phyloP scores from a whole-genome alignment of 2,329 filamentous ascomycete genomes.

The Calonectria hawksworthii region DNA sequence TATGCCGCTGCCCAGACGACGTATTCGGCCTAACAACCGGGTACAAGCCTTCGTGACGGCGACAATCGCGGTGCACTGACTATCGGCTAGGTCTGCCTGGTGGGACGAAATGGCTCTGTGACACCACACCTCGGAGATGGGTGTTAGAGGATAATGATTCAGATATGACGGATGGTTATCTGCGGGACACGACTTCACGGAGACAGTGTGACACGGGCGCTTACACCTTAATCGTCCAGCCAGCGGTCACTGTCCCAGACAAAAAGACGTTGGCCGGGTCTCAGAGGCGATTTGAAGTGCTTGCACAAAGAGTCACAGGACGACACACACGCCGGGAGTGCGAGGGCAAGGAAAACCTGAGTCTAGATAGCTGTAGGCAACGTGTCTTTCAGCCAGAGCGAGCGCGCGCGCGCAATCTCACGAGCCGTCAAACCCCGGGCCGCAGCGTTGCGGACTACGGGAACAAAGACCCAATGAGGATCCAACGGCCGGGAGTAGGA shows the following conservation, averaged over 20 bases:
- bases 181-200: background rate
- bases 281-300: background rate
- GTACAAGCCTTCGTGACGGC: background rate
- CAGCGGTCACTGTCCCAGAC: background rate
- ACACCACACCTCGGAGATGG: background rate
- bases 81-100: background rate
- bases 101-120: constrained; percentile 8
- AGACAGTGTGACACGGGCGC: background rate
- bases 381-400: background rate
- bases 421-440: constrained; percentile 6
- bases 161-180: background rate
- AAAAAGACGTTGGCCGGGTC: background rate
- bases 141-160: constrained; percentile 1
- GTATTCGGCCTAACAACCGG: background rate
- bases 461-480: constrained; percentile 13
- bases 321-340: background rate
- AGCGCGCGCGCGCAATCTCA: background rate
- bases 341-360: background rate
- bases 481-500: background rate
- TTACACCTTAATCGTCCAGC: background rate
- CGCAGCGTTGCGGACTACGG: background rate
- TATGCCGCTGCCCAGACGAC: background rate
- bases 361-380: background rate
- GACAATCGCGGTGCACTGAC: constrained; percentile 2
- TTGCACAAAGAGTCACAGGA: background rate